These are phyloP conservation scores for Platismatia glauca DNA, from an alignment of 495 filamentous ascomycete genomes.

Conservation along the genomic window DNA sequence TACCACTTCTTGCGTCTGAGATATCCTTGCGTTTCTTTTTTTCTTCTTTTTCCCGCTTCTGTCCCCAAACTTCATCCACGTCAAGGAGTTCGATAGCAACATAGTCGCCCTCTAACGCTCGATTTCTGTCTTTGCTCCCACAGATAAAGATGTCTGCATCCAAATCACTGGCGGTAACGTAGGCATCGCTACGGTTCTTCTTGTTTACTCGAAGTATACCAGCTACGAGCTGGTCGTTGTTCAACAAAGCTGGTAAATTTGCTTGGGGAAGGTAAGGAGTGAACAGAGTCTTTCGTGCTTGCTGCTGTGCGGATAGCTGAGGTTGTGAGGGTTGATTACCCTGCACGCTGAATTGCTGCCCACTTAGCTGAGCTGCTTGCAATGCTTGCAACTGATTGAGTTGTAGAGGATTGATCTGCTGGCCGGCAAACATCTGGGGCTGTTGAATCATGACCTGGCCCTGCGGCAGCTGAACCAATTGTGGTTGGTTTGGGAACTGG, in stretches of 20 bases:
- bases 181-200: constrained; percentile 97
- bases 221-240: constrained; percentile 88
- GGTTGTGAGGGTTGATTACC: constrained; percentile 70
- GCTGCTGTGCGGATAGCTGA: constrained; percentile 51
- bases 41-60: constrained; percentile 98
- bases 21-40: constrained; percentile 99
- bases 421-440: constrained; percentile 67
- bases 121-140: constrained; percentile 95
- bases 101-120: constrained; percentile 88
- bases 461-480: constrained; percentile 76
- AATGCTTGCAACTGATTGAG: constrained; percentile 85
- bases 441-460: constrained; percentile 68
- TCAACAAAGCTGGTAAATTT: constrained; percentile 79
- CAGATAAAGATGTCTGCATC: constrained; percentile 99
- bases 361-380: constrained; percentile 76
- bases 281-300: constrained; percentile 96
- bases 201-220: constrained; percentile 98
- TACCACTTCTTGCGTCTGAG: constrained; percentile 72
- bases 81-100: constrained; percentile 95
- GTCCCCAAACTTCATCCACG: constrained; percentile 95
- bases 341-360: constrained; percentile 60
- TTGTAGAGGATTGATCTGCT: constrained; percentile 84
- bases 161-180: constrained; percentile 87
- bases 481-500: constrained; percentile 85
- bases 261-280: constrained; percentile 97